Evolutionary conservation across 768 basidiomycete genomes (phyloP).

Genomic region (Tephrocybe sp.): DNA sequence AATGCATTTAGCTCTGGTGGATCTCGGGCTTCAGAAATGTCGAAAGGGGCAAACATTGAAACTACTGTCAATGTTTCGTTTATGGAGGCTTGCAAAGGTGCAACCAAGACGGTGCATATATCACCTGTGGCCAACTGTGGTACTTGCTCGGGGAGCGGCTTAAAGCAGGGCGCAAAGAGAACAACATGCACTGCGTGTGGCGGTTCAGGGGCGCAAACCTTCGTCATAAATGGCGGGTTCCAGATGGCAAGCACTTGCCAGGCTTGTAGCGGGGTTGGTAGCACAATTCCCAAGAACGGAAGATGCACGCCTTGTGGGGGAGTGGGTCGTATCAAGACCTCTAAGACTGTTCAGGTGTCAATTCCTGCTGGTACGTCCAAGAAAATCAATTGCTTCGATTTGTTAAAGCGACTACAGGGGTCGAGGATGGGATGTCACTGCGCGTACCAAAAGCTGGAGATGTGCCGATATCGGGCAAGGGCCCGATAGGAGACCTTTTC

Average conservation of each 20-base stretch:
- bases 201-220: conserved; percentile 86
- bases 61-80: conserved; percentile 73
- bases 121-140: conserved; percentile 81
- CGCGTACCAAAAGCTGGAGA: conserved; percentile 81
- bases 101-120: conserved; percentile 69
- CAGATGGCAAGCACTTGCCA: conserved; percentile 93
- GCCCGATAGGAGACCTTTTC: conserved; percentile 78
- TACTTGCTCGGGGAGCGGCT: conserved; percentile 81
- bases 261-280: conserved; percentile 78
- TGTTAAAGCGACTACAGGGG: conserved; percentile 46
- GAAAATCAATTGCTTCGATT: conserved; percentile 5
- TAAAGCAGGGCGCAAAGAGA: conserved; percentile 84
- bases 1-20: conserved; percentile 50
- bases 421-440: conserved; percentile 93
- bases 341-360: conserved; percentile 74
- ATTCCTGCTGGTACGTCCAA: conserved; percentile 75
- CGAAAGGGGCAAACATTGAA: conserved; percentile 81
- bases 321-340: conserved; percentile 80
- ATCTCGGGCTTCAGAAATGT: conserved; percentile 40
- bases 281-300: conserved; percentile 70
- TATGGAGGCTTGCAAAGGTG: conserved; percentile 93
- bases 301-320: conserved; percentile 83
- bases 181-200: conserved; percentile 76
- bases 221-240: conserved; percentile 90
- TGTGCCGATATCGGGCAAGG: conserved; percentile 76